Percentiles rank a stretch among this genome's conserved stretches.
These are phyloP conservation scores for Strobilomyces echinocephalus DNA, from an alignment of 768 basidiomycete genomes.

Conservation along the genomic window DNA sequence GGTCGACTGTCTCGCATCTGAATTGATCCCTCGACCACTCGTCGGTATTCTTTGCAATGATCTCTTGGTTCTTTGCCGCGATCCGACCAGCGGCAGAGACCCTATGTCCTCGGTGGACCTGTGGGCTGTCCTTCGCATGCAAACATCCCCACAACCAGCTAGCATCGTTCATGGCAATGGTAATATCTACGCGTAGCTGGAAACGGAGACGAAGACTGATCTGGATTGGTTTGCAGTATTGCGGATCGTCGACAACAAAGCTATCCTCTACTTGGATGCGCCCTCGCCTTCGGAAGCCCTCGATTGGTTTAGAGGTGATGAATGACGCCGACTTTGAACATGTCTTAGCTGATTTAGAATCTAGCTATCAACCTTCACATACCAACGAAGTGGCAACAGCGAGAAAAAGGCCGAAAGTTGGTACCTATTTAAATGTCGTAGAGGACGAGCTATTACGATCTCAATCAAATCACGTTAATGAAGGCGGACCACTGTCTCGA, in stretches of 20 bases:
- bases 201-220: constrained; percentile 5
- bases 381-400: constrained; percentile 31
- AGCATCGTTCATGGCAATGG: constrained; percentile 87
- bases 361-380: constrained; percentile 87
- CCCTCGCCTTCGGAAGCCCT: constrained; percentile 79
- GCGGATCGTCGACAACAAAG: constrained; percentile 88
- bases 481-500: no score
- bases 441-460: no score
- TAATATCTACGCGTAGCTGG: constrained; percentile 27
- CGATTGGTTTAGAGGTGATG: constrained; percentile 83
- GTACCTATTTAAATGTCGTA: no score
- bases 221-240: constrained; percentile 45
- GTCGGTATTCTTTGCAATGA: constrained; percentile 90
- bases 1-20: constrained; percentile 86
- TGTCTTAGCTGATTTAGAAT: constrained; percentile 5
- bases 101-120: constrained; percentile 73
- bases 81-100: constrained; percentile 78
- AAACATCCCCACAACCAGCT: constrained; percentile 85
- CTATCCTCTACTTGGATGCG: constrained; percentile 84
- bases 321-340: constrained; percentile 6
- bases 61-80: constrained; percentile 84
- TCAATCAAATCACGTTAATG: no score
- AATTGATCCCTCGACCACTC: constrained; percentile 73
- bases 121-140: constrained; percentile 97
- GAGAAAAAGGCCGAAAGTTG: no score